These are phyloP conservation scores for Coniochaeta sp. DNA, from an alignment of 2,329 filamentous ascomycete species.

Conservation along the genomic window DNA sequence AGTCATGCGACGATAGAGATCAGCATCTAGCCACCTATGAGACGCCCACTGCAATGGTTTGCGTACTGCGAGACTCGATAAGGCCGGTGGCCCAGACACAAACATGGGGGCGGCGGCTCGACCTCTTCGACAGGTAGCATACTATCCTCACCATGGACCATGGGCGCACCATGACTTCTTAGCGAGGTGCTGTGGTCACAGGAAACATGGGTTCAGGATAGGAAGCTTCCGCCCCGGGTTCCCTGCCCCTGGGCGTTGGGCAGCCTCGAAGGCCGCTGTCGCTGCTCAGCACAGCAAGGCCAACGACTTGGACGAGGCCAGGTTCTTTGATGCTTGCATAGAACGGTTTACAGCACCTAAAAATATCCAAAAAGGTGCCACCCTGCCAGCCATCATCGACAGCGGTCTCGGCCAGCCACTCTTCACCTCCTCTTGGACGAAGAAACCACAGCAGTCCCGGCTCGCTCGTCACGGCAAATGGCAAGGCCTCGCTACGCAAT, in stretches of 20 bases:
- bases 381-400: conserved; percentile 5
- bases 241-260: neutral
- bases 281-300: neutral
- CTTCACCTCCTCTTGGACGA: neutral
- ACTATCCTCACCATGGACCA: neutral
- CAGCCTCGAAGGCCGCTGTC: neutral
- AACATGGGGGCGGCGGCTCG: conserved; percentile 4
- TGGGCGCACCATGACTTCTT: neutral
- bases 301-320: neutral
- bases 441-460: neutral
- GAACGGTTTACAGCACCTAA: neutral
- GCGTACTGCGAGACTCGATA: conserved; percentile 3
- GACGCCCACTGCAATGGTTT: neutral
- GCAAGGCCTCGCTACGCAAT: conserved; percentile 15
- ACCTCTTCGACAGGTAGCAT: conserved; percentile 3
- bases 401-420: neutral
- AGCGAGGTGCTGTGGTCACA: neutral
- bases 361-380: neutral
- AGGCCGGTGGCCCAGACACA: conserved; percentile 2
- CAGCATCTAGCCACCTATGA: neutral
- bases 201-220: neutral
- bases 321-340: neutral
- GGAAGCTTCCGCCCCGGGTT: neutral
- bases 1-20: neutral
- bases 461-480: conserved; percentile 15